Evolutionary conservation across 192 early-diverging fungal species (phyloP), one percentile per base, ranked within the genome.

Genomic region (Backusella macrospora): DNA sequence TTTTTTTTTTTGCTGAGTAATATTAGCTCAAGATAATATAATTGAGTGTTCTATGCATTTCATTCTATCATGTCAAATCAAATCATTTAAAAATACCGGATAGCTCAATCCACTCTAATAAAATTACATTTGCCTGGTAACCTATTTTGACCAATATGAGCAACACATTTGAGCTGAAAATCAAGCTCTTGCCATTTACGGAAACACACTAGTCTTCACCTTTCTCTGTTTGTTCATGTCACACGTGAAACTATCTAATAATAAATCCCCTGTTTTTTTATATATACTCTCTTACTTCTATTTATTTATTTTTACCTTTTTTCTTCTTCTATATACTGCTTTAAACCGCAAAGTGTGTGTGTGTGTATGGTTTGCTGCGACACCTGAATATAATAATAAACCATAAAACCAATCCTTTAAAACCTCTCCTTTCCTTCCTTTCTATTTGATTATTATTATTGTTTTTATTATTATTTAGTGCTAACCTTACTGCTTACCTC

Each of bases 191-290:
- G 12, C 52, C 52, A 26, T 59, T 59, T 59, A 59, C 52, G 52
- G 52, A 59, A 59, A 59, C 52, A 8, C 26, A 59, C 0, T 59
- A 59, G 21, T 18, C 52, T 23, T 59, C 5, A 10, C 52, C 52
- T 26, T 59, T 68, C 67, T 34, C 6, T 68, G 42, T 68, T 47
- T 47, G 67, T 68, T 47, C 42, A 68, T 68, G 45, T 47, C 45
- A 47, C 67, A 68, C 67, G 67, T 68, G 67, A 59, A 59, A 9
- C 52, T 66, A 43, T 18, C 43, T 68, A 68, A 68, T 44, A 68
- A 68, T 68, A 68, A 68, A 45, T 68, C 44, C 45, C 67, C 67
- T 47, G 42, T 68, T 66, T 23, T 66, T 40, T 14, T 23, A 10
- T 47, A 26, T 68, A 66, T 67, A 44, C 43, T 42, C 13, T 46